A percentile compares a stretch with the other conserved stretches of the same genome.
Conservation (phyloP, 1,284 basidiomycete species). For the Cutaneotrichosporon sp. region DNA sequence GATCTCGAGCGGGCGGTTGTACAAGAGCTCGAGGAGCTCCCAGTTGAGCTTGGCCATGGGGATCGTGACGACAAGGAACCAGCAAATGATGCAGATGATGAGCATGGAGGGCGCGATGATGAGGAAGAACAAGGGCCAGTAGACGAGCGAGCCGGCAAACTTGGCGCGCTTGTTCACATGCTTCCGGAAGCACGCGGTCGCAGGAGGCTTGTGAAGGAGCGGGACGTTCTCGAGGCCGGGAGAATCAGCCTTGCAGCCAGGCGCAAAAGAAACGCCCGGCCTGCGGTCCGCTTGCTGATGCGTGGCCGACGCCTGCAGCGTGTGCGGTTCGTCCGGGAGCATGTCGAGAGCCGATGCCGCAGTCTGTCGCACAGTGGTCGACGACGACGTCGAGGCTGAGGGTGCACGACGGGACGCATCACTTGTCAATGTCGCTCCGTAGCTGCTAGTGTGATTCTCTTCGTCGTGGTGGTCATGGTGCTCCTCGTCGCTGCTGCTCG, state of each 20-base stretch:
- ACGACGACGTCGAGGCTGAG: constrained; percentile 24
- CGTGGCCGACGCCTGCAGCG: constrained; percentile 7
- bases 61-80: constrained; percentile 88
- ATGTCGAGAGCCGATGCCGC: constrained; percentile 5
- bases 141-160: constrained; percentile 61
- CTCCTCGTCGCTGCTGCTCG: constrained; percentile 14
- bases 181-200: constrained; percentile 30
- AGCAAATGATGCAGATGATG: constrained; percentile 81
- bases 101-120: constrained; percentile 88
- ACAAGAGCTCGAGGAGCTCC: constrained; percentile 83
- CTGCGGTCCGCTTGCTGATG: constrained; percentile 14
- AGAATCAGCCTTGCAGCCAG: constrained; percentile 24
- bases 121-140: constrained; percentile 72
- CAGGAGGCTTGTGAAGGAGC: constrained; percentile 29
- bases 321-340: constrained; percentile 14
- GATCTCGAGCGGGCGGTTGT: constrained; percentile 75
- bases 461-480: constrained; percentile 14
- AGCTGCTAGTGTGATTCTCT: constrained; percentile 8
- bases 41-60: constrained; percentile 98
- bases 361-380: constrained; percentile 26
- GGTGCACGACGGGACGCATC: constrained; percentile 6
- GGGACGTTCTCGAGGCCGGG: constrained; percentile 34
- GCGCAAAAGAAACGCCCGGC: constrained; percentile 42
- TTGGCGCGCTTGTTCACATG: constrained; percentile 48
- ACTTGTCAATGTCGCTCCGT: neutral